Conservation (phyloP, 371 early-diverging fungal species). For the Mucor sp. region DNA sequence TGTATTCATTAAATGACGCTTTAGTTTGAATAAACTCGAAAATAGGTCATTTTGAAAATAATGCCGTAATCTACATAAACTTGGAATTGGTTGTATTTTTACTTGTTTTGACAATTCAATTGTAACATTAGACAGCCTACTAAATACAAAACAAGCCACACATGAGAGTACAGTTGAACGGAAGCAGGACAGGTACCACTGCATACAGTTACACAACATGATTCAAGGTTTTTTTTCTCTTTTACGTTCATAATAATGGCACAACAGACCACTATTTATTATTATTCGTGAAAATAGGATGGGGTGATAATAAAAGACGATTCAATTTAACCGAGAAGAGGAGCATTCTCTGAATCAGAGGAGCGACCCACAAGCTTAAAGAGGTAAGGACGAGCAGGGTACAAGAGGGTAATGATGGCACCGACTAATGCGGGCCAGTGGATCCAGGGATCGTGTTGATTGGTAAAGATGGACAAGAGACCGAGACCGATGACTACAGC, state of each 20-base stretch:
- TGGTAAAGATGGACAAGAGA: conserved; percentile 47
- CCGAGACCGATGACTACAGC: conserved; percentile 58
- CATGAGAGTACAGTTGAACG: background rate
- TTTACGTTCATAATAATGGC: background rate
- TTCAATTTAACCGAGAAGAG: conserved; percentile 32
- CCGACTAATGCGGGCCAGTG: conserved; percentile 57
- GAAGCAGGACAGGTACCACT: background rate
- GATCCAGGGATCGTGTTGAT: conserved; percentile 46
- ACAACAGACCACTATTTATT: background rate
- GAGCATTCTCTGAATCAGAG: conserved; percentile 28
- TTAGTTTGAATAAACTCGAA: too few relatives aligned
- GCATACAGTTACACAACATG: conserved; percentile 6
- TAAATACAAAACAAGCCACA: conserved; percentile 1
- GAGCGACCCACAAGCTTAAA: conserved; percentile 47
- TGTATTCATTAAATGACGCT: too few relatives aligned
- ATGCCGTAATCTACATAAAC: too few relatives aligned
- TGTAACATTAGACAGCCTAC: background rate
- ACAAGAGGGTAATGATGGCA: conserved; percentile 56
- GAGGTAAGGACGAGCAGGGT: conserved; percentile 56
- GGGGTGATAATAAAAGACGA: background rate
- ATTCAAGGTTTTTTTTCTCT: background rate
- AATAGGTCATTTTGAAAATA: too few relatives aligned
- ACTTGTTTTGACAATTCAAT: conserved; percentile 1
- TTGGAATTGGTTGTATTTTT: too few relatives aligned
- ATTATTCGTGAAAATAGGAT: background rate